Evolutionary conservation across 2,329 filamentous ascomycete genomes (phyloP), one percentile per base, ranked within the genome.

Genomic region (Verticillium isaacii): DNA sequence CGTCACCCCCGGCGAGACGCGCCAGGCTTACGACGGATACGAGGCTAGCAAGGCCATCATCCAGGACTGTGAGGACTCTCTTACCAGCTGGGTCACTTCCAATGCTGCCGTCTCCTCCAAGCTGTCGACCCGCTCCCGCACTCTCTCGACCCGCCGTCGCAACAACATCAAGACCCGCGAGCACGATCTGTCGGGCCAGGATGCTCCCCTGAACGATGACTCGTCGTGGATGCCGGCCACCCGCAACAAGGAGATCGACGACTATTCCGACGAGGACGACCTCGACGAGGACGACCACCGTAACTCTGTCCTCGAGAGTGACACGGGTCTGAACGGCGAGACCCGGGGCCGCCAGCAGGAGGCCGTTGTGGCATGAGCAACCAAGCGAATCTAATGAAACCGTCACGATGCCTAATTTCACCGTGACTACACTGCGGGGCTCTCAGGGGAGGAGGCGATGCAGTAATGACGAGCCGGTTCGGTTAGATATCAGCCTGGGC

Each of bases 31-130:
- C 73, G 95, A 99, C 72, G 95, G 95, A 65, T 99, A 99, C 74
- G 95, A 99, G 76, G 93, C 93, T 65, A 96, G 92, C 85, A 98
- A 97, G 81, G 94, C 91, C 66, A 98, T 99, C 78, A 98, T 99
- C 72, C 95, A 99, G 80, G 95, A 99, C 78, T 99, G 95, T 76
- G 95, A 99, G 79, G 93, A 98, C 74, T 86, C 95, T 1, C 88
- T 99, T 64, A 97, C 93, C 75, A 97, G 97, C 82, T 99, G 95
- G 95, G 93, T 98, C 45, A 85, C 88, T 62, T 89, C 92, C 71
- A 95, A 96, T 72, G 94, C 95, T 6, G 89, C 92, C 56, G 93
- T 99, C 68, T 90, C 85, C 61, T 89, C 93, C 66, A 93, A 92
- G 75, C 87, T 99, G 57, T 97, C 92, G 5, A 90, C 89, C 19